Percentiles rank a stretch among this genome's conserved stretches.
These are phyloP conservation scores for Xerophyta viscosa DNA, from an alignment of 106 monocot species.

Conservation along the genomic window DNA sequence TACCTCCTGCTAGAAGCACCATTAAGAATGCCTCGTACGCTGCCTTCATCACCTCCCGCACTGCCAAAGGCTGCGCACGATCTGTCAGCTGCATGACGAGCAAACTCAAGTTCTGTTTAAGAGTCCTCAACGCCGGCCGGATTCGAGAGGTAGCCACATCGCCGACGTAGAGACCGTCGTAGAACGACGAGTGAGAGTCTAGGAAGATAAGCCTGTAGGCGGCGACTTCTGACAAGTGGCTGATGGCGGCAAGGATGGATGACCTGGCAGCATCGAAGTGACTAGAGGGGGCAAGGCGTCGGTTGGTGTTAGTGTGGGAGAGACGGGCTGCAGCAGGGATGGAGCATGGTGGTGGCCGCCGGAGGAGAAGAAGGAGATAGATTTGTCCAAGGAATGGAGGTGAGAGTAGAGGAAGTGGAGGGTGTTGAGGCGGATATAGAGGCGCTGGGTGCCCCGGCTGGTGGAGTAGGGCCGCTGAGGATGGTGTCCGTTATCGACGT, in stretches of 20 bases:
- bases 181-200: constrained; percentile 44
- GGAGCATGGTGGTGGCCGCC: constrained; percentile 8
- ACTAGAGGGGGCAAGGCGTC: constrained; percentile 22
- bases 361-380: constrained; percentile 37
- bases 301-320: constrained; percentile 9
- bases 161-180: constrained; percentile 36
- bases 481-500: constrained; percentile 17
- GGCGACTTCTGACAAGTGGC: constrained; percentile 47
- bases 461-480: constrained; percentile 36
- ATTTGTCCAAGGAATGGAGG: constrained; percentile 50
- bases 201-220: constrained; percentile 68
- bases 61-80: constrained; percentile 5
- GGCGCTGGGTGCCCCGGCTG: constrained; percentile 61
- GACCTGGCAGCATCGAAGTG: constrained; percentile 39
- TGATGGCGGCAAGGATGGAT: constrained; percentile 33
- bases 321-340: constrained; percentile 8
- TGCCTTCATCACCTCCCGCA: constrained; percentile 8
- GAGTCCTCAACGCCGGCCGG: constrained; percentile 23
- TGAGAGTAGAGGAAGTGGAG: constrained; percentile 49
- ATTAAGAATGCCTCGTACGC: constrained; percentile 14
- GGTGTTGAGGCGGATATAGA: constrained; percentile 72
- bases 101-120: constrained; percentile 48
- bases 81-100: constrained; percentile 14
- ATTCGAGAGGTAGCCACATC: constrained; percentile 30
- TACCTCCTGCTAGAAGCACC: constrained; percentile 14